Evolutionary conservation across 1,284 basidiomycete genomes (phyloP).

Genomic region (Prillingera fragicola): DNA sequence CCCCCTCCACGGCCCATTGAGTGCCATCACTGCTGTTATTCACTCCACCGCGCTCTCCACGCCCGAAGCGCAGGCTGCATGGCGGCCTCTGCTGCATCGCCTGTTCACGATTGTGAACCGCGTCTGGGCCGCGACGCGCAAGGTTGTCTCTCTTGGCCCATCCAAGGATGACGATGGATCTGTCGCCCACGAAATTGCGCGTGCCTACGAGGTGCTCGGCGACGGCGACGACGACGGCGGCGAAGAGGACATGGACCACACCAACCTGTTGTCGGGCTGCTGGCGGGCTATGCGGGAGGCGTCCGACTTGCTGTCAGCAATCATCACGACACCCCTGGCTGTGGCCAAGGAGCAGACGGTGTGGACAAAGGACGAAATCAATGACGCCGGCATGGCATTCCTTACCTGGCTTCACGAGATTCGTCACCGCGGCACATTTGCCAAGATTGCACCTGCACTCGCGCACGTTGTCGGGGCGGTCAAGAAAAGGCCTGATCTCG

Average conservation of each 20-base stretch:
- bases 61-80: conserved; percentile 10
- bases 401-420: conserved; percentile 46
- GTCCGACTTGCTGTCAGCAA: conserved; percentile 34
- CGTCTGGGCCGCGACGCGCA: conserved; percentile 38
- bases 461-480: conserved; percentile 33
- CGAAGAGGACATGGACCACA: conserved; percentile 31
- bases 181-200: conserved; percentile 45
- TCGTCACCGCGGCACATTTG: conserved; percentile 46
- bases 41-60: conserved; percentile 18
- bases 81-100: conserved; percentile 25
- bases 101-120: conserved; percentile 25
- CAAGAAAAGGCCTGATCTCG: conserved; percentile 13
- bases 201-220: conserved; percentile 39
- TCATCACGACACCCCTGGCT: conserved; percentile 25
- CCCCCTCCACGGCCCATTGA: conserved; percentile 41
- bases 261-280: conserved; percentile 40
- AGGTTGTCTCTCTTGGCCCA: conserved; percentile 38
- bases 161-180: conserved; percentile 13
- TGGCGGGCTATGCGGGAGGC: conserved; percentile 47
- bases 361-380: conserved; percentile 33
- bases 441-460: conserved; percentile 39
- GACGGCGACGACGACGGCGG: conserved; percentile 26
- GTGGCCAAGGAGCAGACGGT: conserved; percentile 14
- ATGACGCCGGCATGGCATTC: conserved; percentile 32
- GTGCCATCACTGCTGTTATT: conserved; percentile 34